phyloP scores from a whole-genome alignment of 2,329 filamentous ascomycete species.

The Colletotrichum sp. region DNA sequence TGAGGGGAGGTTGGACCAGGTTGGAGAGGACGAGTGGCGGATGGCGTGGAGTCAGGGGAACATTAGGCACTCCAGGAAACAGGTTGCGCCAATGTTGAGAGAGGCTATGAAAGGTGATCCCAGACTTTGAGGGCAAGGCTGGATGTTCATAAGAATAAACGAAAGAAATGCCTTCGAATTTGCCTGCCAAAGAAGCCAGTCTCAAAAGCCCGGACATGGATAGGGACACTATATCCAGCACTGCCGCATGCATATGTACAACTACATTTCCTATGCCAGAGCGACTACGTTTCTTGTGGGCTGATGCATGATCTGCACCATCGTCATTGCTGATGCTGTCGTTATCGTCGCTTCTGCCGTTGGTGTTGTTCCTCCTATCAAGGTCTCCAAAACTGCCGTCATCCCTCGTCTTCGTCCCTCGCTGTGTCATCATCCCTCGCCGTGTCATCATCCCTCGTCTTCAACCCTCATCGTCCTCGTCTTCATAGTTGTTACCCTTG shows the following conservation, averaged over 20 bases:
- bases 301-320: fast-evolving
- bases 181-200: not conserved
- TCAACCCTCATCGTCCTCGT: too few relatives aligned
- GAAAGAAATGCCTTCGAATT: not conserved
- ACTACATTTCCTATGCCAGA: not conserved
- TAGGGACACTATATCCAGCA: fast-evolving
- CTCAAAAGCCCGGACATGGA: not conserved
- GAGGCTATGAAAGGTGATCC: conserved; percentile 49
- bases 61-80: conserved; percentile 67
- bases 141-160: fast-evolving
- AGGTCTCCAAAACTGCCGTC: fast-evolving
- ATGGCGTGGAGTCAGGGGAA: conserved; percentile 72
- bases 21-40: conserved; percentile 49
- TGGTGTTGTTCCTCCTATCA: not conserved
- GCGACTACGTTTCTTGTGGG: not conserved
- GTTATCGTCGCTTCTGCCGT: not conserved
- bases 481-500: too few relatives aligned
- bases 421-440: too few relatives aligned
- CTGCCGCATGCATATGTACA: too few relatives aligned
- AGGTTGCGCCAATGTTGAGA: conserved; percentile 71
- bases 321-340: not conserved
- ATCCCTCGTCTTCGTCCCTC: not conserved
- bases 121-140: not conserved
- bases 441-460: too few relatives aligned
- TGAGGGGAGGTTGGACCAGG: conserved; percentile 50